Conservation (phyloP, 805 yeast species). For the Alloascoidea hylecoeti region DNA sequence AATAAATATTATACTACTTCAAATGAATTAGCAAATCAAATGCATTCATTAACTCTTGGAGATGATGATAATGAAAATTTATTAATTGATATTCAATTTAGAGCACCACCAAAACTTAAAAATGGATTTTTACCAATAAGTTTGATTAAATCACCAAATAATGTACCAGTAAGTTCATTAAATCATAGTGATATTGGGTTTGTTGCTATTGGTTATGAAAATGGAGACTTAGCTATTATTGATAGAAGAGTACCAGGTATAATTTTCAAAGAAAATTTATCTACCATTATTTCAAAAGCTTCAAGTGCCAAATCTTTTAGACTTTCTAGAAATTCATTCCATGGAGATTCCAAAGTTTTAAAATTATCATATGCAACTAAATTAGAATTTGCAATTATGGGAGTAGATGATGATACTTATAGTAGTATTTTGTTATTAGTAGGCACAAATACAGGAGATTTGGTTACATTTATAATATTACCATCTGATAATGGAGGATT, state of each 20-base stretch:
- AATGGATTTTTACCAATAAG: constrained; percentile 53
- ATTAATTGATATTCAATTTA: constrained; percentile 30
- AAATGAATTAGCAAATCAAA: constrained; percentile 20
- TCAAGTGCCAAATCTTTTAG: constrained; percentile 4
- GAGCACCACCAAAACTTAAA: constrained; percentile 33
- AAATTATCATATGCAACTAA: constrained; percentile 49
- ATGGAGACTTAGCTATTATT: constrained; percentile 62
- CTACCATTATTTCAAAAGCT: constrained; percentile 3
- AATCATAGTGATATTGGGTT: constrained; percentile 70
- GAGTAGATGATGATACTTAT: constrained; percentile 48
- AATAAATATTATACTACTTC: constrained; percentile 19
- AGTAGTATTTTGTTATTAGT: constrained; percentile 61
- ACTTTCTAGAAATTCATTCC: constrained; percentile 1
- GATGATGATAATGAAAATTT: constrained; percentile 12
- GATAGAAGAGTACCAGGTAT: constrained; percentile 60
- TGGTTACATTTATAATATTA: constrained; percentile 46
- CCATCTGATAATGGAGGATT: constrained; percentile 55
- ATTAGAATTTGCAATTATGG: constrained; percentile 63
- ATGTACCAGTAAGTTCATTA: constrained; percentile 42
- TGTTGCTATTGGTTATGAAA: constrained; percentile 62
- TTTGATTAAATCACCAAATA: constrained; percentile 26
- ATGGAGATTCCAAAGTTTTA: constrained; percentile 3
- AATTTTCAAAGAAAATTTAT: constrained; percentile 17
- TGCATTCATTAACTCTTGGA: constrained; percentile 16
- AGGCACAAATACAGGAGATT: constrained; percentile 69